These are phyloP conservation scores for Calonectria fujianensis DNA, from an alignment of 2,329 filamentous ascomycete genomes.

Conservation along the genomic window DNA sequence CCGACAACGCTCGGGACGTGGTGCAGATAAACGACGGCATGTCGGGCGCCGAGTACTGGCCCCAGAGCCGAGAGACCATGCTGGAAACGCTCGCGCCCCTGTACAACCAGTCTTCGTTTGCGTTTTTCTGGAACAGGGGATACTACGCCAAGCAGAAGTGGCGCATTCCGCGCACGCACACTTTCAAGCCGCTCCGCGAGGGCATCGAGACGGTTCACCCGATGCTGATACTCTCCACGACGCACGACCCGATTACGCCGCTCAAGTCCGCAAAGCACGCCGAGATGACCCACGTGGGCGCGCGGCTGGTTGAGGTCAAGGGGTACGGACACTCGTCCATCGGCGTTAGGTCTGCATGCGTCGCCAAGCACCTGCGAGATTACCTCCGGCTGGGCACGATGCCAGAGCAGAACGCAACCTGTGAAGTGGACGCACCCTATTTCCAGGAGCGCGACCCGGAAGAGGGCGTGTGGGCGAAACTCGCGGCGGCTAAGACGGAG, in stretches of 20 bases:
- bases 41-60: constrained; percentile 55
- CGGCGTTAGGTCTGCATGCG: constrained; percentile 61
- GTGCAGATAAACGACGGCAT: constrained; percentile 56
- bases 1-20: constrained; percentile 53
- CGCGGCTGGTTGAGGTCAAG: constrained; percentile 63
- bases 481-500: constrained; percentile 4
- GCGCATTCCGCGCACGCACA: constrained; percentile 56
- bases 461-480: constrained; percentile 10
- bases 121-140: constrained; percentile 43
- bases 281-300: constrained; percentile 59
- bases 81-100: constrained; percentile 60
- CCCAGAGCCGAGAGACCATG: constrained; percentile 56
- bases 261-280: constrained; percentile 62
- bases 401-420: constrained; percentile 59
- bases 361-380: constrained; percentile 59
- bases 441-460: constrained; percentile 57
- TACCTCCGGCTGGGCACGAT: constrained; percentile 63
- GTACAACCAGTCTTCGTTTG: constrained; percentile 59
- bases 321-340: constrained; percentile 66
- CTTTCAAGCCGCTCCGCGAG: constrained; percentile 48
- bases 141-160: constrained; percentile 55
- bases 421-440: constrained; percentile 63
- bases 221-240: constrained; percentile 57
- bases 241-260: constrained; percentile 71
- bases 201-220: constrained; percentile 60